Base-by-base conservation (phyloP, 2,329 filamentous ascomycete genomes). In the Gaeumannomyces sp. region DNA sequence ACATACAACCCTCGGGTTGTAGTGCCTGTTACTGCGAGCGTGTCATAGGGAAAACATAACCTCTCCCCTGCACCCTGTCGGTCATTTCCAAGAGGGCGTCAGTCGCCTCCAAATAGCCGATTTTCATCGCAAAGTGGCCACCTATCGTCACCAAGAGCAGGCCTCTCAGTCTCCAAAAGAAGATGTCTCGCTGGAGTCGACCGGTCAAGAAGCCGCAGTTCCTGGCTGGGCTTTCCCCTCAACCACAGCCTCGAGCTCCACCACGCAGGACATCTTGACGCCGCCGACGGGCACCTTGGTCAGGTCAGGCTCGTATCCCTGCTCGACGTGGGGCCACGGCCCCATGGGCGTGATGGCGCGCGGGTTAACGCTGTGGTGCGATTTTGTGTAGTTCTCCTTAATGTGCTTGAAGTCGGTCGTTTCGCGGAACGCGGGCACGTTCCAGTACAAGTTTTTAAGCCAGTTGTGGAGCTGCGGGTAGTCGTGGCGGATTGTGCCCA, bases 381-480 rank as follows among this genome's bases (percentile, higher is more conserved):
- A 84, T 74, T 88, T 89, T 16, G 85, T 76, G 66, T 78, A 78
- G 67, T 87, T 89, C 72, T 90, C 87, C 74, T 89, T 90, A 72
- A 89, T 89, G 70, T 90, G 87, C 67, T 75, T 81, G 68, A 89
- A 89, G 67, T 89, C 78, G 0, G 87, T 89, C 22, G 83, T 86
- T 69, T 85, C 82, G 65, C 73, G 79, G 67, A 85, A 86, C 0
- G 80, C 84, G 25, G 74, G 70, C 1, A 83, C 77, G 65, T 83
- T 81, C 79, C 82, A 86, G 74, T 87, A 88, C 71, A 87, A 70
- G 45, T 79, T 78, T 73, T 81, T 85, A 68, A 89, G 68, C 84
- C 85, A 89, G 67, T 86, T 84, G 71, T 86, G 79, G 64, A 88
- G 70, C 14, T 83, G 78, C 0, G 86, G 86, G 69, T 89, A 89